These are phyloP conservation scores for Globisporangium parvum DNA, from an alignment of 352 stramenopile genomes.

Conservation along the genomic window DNA sequence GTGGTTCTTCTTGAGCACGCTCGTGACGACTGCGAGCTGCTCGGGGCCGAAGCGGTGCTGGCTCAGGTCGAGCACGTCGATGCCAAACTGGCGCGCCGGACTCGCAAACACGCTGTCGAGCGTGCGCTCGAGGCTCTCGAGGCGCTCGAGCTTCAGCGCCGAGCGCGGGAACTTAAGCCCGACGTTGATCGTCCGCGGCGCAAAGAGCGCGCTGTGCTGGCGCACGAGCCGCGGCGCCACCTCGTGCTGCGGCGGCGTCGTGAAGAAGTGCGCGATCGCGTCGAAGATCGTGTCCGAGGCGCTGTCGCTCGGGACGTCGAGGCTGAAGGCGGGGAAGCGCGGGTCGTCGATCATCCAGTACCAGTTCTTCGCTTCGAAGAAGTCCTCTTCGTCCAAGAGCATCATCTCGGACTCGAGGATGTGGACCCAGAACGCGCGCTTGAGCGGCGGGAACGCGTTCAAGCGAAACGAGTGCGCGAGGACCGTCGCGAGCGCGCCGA, in stretches of 20 bases:
- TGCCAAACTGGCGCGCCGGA: background rate
- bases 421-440: background rate
- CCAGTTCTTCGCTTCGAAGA: background rate
- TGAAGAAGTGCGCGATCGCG: background rate
- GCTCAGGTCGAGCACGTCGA: background rate
- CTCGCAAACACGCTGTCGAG: conserved; percentile 1
- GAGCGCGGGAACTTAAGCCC: background rate
- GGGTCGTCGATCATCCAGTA: background rate
- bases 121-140: background rate
- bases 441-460: background rate
- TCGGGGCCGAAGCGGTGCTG: background rate
- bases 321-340: background rate
- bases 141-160: background rate
- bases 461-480: background rate
- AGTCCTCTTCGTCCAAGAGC: background rate
- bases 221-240: background rate
- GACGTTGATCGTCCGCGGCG: too few species aligned
- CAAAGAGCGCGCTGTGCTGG: background rate
- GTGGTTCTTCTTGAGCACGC: too few species aligned
- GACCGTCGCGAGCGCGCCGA: background rate
- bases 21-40: too few species aligned
- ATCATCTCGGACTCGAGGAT: background rate
- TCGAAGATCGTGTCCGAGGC: background rate
- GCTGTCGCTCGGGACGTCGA: background rate
- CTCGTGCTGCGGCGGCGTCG: background rate